These are phyloP conservation scores for Cryptosporidium ubiquitum DNA, from an alignment of 169 alveolate species.

Conservation along the genomic window DNA sequence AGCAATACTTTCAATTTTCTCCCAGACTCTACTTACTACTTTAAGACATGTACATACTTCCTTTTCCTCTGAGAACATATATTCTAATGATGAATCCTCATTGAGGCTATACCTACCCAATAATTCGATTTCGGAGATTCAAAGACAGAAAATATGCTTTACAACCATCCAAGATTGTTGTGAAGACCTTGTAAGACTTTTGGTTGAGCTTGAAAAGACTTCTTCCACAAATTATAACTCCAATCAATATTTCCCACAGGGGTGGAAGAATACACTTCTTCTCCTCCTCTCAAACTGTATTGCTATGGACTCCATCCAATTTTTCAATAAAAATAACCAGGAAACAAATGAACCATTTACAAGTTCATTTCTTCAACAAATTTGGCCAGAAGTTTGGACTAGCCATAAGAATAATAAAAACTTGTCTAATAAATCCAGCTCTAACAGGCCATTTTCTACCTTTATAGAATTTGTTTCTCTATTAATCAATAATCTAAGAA, in stretches of 20 bases:
- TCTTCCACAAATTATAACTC: neutral
- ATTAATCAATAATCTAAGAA: slow-evolving; percentile 28
- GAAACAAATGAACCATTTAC: slow-evolving; percentile 12
- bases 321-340: neutral
- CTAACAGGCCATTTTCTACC: neutral
- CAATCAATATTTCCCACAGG: slow-evolving; percentile 13
- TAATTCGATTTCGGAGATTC: slow-evolving; percentile 29
- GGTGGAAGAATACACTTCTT: slow-evolving; percentile 55
- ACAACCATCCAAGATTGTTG: slow-evolving; percentile 72
- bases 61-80: neutral
- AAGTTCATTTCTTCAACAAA: slow-evolving; percentile 35
- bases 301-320: slow-evolving; percentile 37
- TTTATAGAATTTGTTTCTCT: slow-evolving; percentile 36
- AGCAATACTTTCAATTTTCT: slow-evolving; percentile 60
- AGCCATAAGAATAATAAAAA: neutral
- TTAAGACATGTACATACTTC: neutral
- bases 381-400: slow-evolving; percentile 68
- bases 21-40: slow-evolving; percentile 45
- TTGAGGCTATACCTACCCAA: neutral
- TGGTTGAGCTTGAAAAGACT: slow-evolving; percentile 29
- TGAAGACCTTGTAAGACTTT: slow-evolving; percentile 37
- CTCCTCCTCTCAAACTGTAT: slow-evolving; percentile 57
- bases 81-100: neutral
- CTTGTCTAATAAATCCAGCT: neutral
- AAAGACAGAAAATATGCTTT: slow-evolving; percentile 45